Evolutionary conservation across 495 filamentous ascomycete genomes (phyloP), one percentile per base, ranked within the genome.

Genomic region (Trichoderma reesei): DNA sequence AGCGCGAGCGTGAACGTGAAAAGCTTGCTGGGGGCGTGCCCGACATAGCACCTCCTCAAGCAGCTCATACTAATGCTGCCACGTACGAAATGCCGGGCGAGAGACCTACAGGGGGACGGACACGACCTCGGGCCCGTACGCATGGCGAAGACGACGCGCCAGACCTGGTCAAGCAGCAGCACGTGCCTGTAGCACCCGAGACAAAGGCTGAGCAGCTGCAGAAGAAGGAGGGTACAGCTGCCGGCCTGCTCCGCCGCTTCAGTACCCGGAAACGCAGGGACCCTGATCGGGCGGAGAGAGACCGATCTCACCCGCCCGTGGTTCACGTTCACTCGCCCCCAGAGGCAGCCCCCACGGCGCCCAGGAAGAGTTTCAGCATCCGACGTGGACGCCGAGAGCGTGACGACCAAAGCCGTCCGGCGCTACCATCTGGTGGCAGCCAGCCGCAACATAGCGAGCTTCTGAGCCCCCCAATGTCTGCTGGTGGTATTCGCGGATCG

Each of bases 81-180:
- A 75, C 86, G 14, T 94, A 92, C 70, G 90, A 95, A 68, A 83
- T 95, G 76, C 83, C 86, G 3, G 92, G 92, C 26, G 91, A 96
- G 72, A 87, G 84, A 65, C 81, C 89, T 62, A 88, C 87, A 5
- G 88, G 90, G 34, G 86, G 88, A 64, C 82, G 94, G 39, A 87
- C 89, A 34, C 83, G 94, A 60, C 91, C 91, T 11, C 83, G 94
- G 51, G 92, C 94, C 37, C 79, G 95, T 64, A 98, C 94, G 0
- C 95, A 98, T 71, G 96, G 94, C 48, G 94, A 98, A 74, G 94
- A 98, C 66, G 95, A 99, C 41, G 83, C 92, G 16, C 79, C 85
- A 3, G 89, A 94, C 60, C 83, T 81, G 3, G 77, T 91, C 74
- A 88, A 87, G 69, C 74, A 88, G 18, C 86, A 91, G 11, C 69